phyloP scores from a whole-genome alignment of 2,329 filamentous ascomycete species.

The Venturia effusa region DNA sequence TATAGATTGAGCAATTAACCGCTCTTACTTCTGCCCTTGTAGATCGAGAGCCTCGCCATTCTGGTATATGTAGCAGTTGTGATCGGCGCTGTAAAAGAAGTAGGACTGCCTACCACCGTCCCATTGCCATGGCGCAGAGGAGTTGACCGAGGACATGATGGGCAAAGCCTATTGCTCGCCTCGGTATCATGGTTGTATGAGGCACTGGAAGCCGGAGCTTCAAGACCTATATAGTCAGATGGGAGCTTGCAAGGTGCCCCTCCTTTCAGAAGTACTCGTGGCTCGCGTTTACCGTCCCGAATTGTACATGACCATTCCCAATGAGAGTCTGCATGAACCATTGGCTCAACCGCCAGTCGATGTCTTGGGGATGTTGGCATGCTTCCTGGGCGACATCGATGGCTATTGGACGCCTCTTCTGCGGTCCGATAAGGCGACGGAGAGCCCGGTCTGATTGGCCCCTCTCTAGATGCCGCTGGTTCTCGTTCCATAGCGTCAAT shows the following conservation, averaged over 20 bases:
- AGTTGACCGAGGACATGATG: not conserved
- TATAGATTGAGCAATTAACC: too few relatives aligned
- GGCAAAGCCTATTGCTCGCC: not conserved
- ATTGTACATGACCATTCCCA: not conserved
- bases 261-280: not conserved
- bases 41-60: not conserved
- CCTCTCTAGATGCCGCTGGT: too few relatives aligned
- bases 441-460: not conserved
- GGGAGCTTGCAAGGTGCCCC: not conserved
- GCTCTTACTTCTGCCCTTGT: not conserved
- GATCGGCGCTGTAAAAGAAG: not conserved
- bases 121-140: not conserved
- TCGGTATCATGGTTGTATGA: not conserved
- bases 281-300: not conserved
- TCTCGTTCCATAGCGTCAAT: too few relatives aligned
- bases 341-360: not conserved
- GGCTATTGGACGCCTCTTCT: not conserved
- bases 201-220: not conserved
- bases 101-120: not conserved
- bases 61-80: constrained; percentile 2
- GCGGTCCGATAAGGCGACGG: not conserved
- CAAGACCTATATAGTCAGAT: not conserved
- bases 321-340: not conserved
- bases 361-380: not conserved
- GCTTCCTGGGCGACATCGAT: not conserved